Percentiles rank a stretch among this genome's conserved stretches.
Conservation (phyloP, 192 early-diverging fungal species). For the Backusella luteola region DNA sequence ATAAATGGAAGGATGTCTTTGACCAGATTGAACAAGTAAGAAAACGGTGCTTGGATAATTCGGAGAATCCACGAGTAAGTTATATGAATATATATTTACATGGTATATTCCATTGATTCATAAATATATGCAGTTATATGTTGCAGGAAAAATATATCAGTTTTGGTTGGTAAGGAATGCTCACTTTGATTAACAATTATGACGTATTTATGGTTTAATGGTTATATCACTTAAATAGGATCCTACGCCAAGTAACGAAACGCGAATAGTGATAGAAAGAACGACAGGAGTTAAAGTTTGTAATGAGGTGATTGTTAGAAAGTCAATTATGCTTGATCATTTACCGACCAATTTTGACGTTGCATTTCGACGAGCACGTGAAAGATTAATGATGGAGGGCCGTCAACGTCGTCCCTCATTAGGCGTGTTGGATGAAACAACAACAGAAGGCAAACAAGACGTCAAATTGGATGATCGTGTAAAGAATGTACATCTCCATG, state of each 20-base stretch:
- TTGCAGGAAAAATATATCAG: constrained; percentile 37
- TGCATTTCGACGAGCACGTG: constrained; percentile 28
- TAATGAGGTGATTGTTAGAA: constrained; percentile 32
- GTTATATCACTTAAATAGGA: constrained; percentile 9
- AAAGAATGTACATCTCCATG: background rate
- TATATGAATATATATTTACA: background rate
- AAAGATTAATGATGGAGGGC: constrained; percentile 27
- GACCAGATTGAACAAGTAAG: constrained; percentile 38
- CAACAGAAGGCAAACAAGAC: background rate
- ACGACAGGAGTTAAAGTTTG: constrained; percentile 25
- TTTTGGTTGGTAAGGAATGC: constrained; percentile 32
- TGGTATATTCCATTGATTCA: background rate
- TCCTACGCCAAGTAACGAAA: constrained; percentile 34
- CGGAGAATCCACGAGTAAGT: constrained; percentile 45
- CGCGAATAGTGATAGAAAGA: constrained; percentile 35
- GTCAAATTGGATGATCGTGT: background rate
- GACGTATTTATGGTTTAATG: background rate
- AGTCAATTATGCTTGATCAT: constrained; percentile 36
- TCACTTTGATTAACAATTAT: background rate
- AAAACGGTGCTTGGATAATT: constrained; percentile 26
- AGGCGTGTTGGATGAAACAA: background rate
- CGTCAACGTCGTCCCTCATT: background rate
- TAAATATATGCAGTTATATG: constrained; percentile 26
- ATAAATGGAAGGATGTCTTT: constrained; percentile 45
- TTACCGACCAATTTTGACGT: constrained; percentile 39